Evolutionary conservation across 176 grass and related monocot genomes (phyloP), one percentile per base, ranked within the genome.

Genomic region (Hordeum marinum): DNA sequence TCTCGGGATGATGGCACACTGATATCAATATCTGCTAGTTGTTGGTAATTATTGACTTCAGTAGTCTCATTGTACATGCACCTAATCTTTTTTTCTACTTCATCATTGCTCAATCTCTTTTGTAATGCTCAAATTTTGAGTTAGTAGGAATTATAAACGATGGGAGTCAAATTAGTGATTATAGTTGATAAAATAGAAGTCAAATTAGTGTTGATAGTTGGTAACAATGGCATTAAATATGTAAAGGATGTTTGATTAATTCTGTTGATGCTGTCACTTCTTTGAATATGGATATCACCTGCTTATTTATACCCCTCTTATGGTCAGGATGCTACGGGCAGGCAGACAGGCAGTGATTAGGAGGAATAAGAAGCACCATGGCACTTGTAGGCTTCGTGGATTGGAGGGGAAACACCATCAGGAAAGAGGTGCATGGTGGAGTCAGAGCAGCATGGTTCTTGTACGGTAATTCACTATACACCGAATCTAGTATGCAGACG

Each of bases 381-480:
- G 40, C 69, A 72, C 69, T 42, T 17, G 41, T 24, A 72, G 69
- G 40, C 23, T 46, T 72, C 0, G 69, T 72, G 39, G 69, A 72
- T 72, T 72, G 69, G 69, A 72, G 69, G 40, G 40, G 69, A 72
- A 72, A 46, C 3, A 2, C 40, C 69, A 46, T 72, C 69, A 72
- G 43, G 42, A 72, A 72, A 46, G 69, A 72, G 69, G 69, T 72
- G 3, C 69, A 72, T 46, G 69, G 69, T 2, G 69, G 69, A 72
- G 69, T 72, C 39, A 72, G 69, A 72, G 69, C 69, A 72, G 69
- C 69, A 72, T 72, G 69, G 69, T 72, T 72, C 43, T 72, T 72
- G 69, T 72, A 72, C 43, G 69, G 40, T 72, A 72, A 72, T 13
- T 72, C 13, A 72, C n/a, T 23, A 72, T 45, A 45, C 62, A 24